phyloP scores from a whole-genome alignment of 768 basidiomycete genomes.

The Cyclocybe aegerita region DNA sequence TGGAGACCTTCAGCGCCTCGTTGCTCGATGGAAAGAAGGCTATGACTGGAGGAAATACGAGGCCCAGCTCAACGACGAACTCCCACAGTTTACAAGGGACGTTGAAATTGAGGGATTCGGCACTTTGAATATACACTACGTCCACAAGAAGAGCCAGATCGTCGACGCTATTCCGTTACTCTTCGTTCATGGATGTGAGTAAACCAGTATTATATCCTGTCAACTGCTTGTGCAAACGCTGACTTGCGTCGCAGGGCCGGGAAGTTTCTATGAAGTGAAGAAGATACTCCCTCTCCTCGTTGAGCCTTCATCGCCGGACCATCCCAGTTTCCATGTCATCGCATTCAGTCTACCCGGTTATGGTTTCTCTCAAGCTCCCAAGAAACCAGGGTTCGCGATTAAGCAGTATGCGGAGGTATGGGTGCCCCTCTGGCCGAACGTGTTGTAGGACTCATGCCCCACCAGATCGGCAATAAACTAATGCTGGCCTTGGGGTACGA shows the following conservation, averaged over 20 bases:
- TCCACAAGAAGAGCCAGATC: constrained; percentile 49
- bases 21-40: constrained; percentile 47
- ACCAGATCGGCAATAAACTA: constrained; percentile 35
- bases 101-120: constrained; percentile 49
- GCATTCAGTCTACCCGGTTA: constrained; percentile 57
- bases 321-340: constrained; percentile 65
- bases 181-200: constrained; percentile 59
- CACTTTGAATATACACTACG: constrained; percentile 49
- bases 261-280: constrained; percentile 54
- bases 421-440: constrained; percentile 25
- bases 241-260: constrained; percentile 47
- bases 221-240: not conserved
- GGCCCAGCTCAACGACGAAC: constrained; percentile 43
- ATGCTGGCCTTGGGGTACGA: constrained; percentile 51
- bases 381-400: constrained; percentile 46
- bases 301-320: constrained; percentile 34
- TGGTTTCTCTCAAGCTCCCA: constrained; percentile 60
- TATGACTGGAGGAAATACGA: constrained; percentile 62
- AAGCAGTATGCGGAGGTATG: constrained; percentile 54
- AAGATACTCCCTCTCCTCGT: constrained; percentile 59
- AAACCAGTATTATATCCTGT: not conserved
- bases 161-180: constrained; percentile 54
- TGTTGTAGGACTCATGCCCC: constrained; percentile 44
- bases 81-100: constrained; percentile 56
- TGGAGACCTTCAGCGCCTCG: constrained; percentile 46